A percentile compares a stretch with the other conserved stretches of the same genome.
Evolutionary conservation across 2,329 filamentous ascomycete genomes (phyloP).

Genomic region (Fusarium tuaranense): DNA sequence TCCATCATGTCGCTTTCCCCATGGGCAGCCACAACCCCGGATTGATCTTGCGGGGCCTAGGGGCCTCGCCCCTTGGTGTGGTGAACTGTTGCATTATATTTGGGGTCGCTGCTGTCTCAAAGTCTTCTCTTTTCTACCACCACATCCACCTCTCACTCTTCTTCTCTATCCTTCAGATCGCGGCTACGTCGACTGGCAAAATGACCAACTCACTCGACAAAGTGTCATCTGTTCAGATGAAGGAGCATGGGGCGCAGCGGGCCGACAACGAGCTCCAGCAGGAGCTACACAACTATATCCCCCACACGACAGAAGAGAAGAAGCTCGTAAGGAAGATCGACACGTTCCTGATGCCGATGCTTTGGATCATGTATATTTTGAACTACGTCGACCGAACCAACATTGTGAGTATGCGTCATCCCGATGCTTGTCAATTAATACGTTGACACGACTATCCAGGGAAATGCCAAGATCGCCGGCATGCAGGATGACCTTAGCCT

Average conservation of each 20-base stretch:
- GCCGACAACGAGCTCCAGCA: not conserved
- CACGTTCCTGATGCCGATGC: not conserved
- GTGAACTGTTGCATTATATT: not conserved
- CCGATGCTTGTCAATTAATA: not conserved
- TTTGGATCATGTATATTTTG: not conserved
- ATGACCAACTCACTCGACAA: not conserved
- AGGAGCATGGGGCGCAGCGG: not conserved
- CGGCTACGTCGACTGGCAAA: not conserved
- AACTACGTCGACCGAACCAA: not conserved
- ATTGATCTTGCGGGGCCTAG: not conserved
- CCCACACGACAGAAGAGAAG: not conserved
- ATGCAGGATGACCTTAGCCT: not conserved
- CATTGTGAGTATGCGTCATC: not conserved
- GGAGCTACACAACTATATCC: not conserved
- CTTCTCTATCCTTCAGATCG: not conserved
- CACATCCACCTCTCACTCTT: not conserved
- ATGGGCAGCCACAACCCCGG: not conserved
- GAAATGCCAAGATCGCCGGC: not conserved
- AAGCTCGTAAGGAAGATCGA: not conserved
- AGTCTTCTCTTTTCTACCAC: not conserved
- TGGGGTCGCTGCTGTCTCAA: not conserved
- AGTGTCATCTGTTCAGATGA: not conserved
- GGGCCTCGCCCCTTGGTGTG: not conserved
- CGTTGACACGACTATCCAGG: not conserved
- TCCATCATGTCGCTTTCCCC: not conserved